Percentiles rank a stretch among this genome's conserved stretches.
Evolutionary conservation across 1,284 basidiomycete genomes (phyloP).

Genomic region (Moesziomyces sp.): DNA sequence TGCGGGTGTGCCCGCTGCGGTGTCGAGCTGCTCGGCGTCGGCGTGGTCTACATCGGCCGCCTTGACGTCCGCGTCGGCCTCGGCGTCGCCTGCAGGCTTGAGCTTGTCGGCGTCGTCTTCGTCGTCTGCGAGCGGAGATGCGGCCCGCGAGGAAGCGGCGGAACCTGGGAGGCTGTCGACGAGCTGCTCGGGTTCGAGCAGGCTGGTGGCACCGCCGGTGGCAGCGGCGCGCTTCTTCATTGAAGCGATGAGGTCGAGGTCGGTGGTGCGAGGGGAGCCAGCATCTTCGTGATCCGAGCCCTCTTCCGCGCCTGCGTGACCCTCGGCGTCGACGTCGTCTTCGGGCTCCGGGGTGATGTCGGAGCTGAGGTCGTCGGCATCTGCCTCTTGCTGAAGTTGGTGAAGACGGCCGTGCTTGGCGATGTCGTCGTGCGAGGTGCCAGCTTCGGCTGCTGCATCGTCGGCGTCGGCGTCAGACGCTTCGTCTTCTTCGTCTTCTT

Average conservation of each 20-base stretch:
- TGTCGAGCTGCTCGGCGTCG: conserved; percentile 38
- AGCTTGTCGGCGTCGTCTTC: conserved; percentile 41
- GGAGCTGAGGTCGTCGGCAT: conserved; percentile 44
- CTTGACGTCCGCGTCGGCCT: conserved; percentile 20
- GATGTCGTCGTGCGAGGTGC: conserved; percentile 2
- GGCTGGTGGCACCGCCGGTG: conserved; percentile 57
- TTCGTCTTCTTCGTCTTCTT: conserved; percentile 45
- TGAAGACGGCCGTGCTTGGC: conserved; percentile 31
- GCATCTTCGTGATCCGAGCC: conserved; percentile 38
- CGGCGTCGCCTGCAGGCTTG: conserved; percentile 9
- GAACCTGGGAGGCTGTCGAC: conserved; percentile 52
- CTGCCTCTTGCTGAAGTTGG: conserved; percentile 28
- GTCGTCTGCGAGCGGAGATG: conserved; percentile 40
- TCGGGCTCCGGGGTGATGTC: conserved; percentile 52
- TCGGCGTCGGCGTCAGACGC: conserved; percentile 20
- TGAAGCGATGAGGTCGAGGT: conserved; percentile 49
- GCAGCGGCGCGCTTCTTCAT: conserved; percentile 61
- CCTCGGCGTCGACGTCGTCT: conserved; percentile 30
- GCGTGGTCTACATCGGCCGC: conserved; percentile 18
- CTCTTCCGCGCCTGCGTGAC: conserved; percentile 22
- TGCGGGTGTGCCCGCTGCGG: conserved; percentile 45
- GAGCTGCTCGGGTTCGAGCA: conserved; percentile 50
- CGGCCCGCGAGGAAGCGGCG: conserved; percentile 51
- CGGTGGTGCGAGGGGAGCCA: conserved; percentile 35
- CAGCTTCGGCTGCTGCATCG: conserved; percentile 6